These are phyloP conservation scores for Citeromyces matritensis DNA, from an alignment of 805 yeast genomes.

Conservation along the genomic window DNA sequence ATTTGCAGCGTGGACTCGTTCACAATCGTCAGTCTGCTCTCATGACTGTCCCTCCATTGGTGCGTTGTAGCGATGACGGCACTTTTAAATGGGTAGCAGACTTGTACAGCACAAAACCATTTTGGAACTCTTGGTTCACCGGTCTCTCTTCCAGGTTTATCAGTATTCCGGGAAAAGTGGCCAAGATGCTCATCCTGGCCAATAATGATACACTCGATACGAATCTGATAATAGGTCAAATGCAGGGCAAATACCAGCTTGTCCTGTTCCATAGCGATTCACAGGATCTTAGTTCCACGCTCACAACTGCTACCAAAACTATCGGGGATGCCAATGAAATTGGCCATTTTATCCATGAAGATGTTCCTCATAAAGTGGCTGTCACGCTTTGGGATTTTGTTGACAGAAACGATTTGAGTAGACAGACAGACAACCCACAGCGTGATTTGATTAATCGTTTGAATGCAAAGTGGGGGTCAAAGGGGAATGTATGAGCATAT, in stretches of 20 bases:
- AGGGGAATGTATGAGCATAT: slow-evolving; percentile 2
- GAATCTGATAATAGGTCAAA: slow-evolving; percentile 81
- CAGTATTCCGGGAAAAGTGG: slow-evolving; percentile 19
- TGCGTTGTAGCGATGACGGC: slow-evolving; percentile 12
- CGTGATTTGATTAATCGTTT: slow-evolving; percentile 12
- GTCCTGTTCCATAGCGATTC: slow-evolving; percentile 42
- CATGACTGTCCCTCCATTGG: slow-evolving; percentile 64
- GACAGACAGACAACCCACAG: slow-evolving; percentile 9
- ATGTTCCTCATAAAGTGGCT: slow-evolving; percentile 58
- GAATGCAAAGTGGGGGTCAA: slow-evolving; percentile 18
- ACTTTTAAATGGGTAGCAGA: slow-evolving; percentile 48
- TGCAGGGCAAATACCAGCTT: slow-evolving; percentile 94
- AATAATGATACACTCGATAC: slow-evolving; percentile 86
- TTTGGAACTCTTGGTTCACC: slow-evolving; percentile 77
- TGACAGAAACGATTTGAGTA: slow-evolving; percentile 22
- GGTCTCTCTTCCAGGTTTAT: slow-evolving; percentile 42
- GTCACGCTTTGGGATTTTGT: slow-evolving; percentile 33
- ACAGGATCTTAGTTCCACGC: slow-evolving; percentile 6
- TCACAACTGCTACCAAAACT: slow-evolving; percentile 6
- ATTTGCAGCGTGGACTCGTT: slow-evolving; percentile 38
- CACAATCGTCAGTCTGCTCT: slow-evolving; percentile 47
- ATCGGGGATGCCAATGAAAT: slow-evolving; percentile 25
- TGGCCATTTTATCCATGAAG: slow-evolving; percentile 96
- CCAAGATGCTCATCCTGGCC: slow-evolving; percentile 68
- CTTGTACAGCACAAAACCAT: slow-evolving; percentile 41